Percentiles rank a stretch among this genome's conserved stretches.
phyloP scores from a whole-genome alignment of 768 basidiomycete genomes.

The Favolaschia claudopus region DNA sequence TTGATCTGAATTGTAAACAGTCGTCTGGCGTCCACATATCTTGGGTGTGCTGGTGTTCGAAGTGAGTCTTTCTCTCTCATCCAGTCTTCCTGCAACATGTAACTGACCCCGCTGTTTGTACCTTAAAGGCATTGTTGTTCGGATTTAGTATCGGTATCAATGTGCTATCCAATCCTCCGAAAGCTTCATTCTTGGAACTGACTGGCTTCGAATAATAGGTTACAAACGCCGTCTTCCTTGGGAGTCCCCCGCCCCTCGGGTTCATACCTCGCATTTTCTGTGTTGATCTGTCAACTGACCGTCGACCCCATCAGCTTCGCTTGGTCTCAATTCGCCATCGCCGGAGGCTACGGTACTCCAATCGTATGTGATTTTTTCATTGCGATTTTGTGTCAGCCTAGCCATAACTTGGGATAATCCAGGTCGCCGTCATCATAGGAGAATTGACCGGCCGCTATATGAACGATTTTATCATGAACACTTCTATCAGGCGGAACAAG shows the following conservation, averaged over 20 bases:
- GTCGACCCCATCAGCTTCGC: too few species aligned
- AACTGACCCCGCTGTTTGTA: too few species aligned
- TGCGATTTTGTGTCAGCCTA: not conserved
- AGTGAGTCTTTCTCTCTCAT: slow-evolving; percentile 41
- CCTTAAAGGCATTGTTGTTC: slow-evolving; percentile 66
- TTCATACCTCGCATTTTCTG: slow-evolving; percentile 58
- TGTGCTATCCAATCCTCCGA: slow-evolving; percentile 41
- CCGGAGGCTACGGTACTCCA: slow-evolving; percentile 62
- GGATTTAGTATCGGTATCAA: slow-evolving; percentile 74
- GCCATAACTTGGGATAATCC: slow-evolving; percentile 5
- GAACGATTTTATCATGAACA: slow-evolving; percentile 61
- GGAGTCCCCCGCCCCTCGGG: slow-evolving; percentile 59
- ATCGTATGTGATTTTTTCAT: slow-evolving; percentile 47
- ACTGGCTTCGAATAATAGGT: slow-evolving; percentile 48
- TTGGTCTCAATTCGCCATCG: slow-evolving; percentile 52
- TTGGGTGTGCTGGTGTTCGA: slow-evolving; percentile 60
- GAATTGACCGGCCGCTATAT: slow-evolving; percentile 60
- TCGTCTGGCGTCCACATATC: slow-evolving; percentile 71
- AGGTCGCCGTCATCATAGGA: slow-evolving; percentile 62
- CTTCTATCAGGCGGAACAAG: slow-evolving; percentile 53
- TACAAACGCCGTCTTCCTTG: slow-evolving; percentile 72
- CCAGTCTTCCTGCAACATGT: too few species aligned
- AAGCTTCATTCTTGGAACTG: not conserved
- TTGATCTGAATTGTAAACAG: not conserved
- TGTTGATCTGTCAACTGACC: too few species aligned